Conservation (phyloP, 345 rosid genomes). For the Euphorbia tirucalli region DNA sequence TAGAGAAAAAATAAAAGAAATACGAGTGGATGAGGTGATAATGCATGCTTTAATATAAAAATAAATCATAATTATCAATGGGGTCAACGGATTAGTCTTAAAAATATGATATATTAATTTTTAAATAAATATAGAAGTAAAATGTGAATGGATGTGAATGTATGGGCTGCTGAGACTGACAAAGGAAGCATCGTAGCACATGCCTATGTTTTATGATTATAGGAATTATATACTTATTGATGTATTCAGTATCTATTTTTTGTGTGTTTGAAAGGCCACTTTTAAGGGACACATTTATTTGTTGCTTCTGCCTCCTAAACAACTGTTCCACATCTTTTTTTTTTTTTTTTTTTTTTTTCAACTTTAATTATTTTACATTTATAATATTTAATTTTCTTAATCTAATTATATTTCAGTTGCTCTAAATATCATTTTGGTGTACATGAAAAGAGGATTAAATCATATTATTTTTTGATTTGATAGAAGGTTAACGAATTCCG, state of each 20-base stretch:
- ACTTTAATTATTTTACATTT: not conserved
- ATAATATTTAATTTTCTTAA: too few relatives aligned
- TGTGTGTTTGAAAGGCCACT: not conserved
- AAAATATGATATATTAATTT: too few relatives aligned
- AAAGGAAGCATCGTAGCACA: conserved; percentile 30
- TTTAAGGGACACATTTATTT: not conserved
- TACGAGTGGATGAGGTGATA: not conserved
- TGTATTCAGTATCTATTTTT: not conserved
- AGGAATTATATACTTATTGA: not conserved
- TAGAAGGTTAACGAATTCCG: too few relatives aligned
- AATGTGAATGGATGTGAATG: conserved; percentile 1
- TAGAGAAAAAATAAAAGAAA: too few relatives aligned
- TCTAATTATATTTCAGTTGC: too few relatives aligned
- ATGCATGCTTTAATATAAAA: not conserved
- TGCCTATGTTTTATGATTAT: conserved; percentile 11
- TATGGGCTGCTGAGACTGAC: not conserved
- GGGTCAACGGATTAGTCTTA: not conserved
- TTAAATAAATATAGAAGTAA: not conserved
- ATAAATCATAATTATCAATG: too few relatives aligned
- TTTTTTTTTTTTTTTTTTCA: not conserved
- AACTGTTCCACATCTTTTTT: not conserved
- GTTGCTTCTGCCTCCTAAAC: not conserved
- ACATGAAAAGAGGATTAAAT: too few relatives aligned
- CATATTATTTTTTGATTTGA: too few relatives aligned
- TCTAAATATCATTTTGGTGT: too few relatives aligned